Evolutionary conservation across 1,284 basidiomycete species (phyloP).

Genomic region (Cutaneotrichosporon sp.): DNA sequence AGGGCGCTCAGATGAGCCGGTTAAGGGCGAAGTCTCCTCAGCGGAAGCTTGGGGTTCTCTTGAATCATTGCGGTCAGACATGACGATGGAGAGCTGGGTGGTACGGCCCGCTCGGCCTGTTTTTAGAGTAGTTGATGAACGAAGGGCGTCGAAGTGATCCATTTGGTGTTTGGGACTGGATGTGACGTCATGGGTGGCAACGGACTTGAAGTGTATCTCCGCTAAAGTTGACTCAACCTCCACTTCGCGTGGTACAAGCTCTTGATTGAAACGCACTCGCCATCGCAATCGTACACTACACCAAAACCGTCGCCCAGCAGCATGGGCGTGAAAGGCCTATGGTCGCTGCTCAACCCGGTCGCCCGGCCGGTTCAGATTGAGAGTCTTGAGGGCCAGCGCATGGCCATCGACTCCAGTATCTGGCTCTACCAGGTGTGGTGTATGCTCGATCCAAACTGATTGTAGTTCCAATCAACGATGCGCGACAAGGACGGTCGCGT

Average conservation of each 20-base stretch:
- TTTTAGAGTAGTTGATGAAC: too few species aligned
- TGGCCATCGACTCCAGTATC: constrained; percentile 97
- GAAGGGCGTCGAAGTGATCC: too few species aligned
- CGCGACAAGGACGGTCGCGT: constrained; percentile 90
- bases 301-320: neutral
- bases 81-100: too few species aligned
- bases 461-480: constrained; percentile 96
- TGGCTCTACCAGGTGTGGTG: constrained; percentile 75
- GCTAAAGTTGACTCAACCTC: constrained; percentile 3
- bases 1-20: too few species aligned
- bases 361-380: constrained; percentile 87
- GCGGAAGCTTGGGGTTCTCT: too few species aligned
- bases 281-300: neutral
- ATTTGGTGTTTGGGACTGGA: too few species aligned
- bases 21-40: too few species aligned
- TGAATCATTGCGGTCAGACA: too few species aligned
- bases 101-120: too few species aligned
- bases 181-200: neutral
- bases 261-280: too few species aligned
- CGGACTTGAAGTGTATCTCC: neutral
- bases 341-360: constrained; percentile 84
- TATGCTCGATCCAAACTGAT: neutral
- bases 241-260: neutral
- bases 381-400: constrained; percentile 79
- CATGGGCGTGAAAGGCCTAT: constrained; percentile 94